Percentiles rank a stretch among this genome's conserved stretches.
Conservation (phyloP, 169 alveolate genomes). For the Perkinsus olseni region DNA sequence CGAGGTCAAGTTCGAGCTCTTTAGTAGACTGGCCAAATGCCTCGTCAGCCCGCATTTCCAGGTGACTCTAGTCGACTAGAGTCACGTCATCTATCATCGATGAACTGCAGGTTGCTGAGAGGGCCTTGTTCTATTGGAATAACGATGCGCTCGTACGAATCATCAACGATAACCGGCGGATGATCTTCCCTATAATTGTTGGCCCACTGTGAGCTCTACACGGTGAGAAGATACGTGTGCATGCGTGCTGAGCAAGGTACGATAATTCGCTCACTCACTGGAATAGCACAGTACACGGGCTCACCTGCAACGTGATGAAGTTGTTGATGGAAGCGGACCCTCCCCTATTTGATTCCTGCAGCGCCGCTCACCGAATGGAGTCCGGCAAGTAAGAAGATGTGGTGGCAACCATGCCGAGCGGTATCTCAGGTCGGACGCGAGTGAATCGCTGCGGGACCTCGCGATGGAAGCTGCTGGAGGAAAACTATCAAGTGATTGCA, state of each 20-base stretch:
- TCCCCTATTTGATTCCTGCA: constrained; percentile 43
- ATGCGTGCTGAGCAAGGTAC: not conserved
- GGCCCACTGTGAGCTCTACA: not conserved
- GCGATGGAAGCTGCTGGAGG: not conserved
- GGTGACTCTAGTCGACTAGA: too few species aligned
- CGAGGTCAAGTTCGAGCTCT: constrained; percentile 51
- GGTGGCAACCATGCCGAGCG: not conserved
- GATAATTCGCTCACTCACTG: not conserved
- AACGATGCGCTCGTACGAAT: not conserved
- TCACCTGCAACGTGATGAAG: constrained; percentile 47
- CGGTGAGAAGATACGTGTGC: not conserved
- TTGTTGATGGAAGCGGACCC: constrained; percentile 50
- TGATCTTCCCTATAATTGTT: not conserved
- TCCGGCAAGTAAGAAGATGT: not conserved
- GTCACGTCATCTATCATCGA: too few species aligned
- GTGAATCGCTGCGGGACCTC: not conserved
- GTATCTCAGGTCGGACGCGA: not conserved
- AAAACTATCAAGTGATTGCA: not conserved
- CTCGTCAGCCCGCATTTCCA: constrained; percentile 35
- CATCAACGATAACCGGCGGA: not conserved
- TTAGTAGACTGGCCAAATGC: constrained; percentile 47
- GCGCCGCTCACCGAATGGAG: constrained; percentile 33
- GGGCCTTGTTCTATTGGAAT: not conserved
- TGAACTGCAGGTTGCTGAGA: not conserved
- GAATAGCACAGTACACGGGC: constrained; percentile 36